These are phyloP conservation scores for Schizophyllum commune DNA, from an alignment of 1,284 basidiomycete species.

Conservation along the genomic window DNA sequence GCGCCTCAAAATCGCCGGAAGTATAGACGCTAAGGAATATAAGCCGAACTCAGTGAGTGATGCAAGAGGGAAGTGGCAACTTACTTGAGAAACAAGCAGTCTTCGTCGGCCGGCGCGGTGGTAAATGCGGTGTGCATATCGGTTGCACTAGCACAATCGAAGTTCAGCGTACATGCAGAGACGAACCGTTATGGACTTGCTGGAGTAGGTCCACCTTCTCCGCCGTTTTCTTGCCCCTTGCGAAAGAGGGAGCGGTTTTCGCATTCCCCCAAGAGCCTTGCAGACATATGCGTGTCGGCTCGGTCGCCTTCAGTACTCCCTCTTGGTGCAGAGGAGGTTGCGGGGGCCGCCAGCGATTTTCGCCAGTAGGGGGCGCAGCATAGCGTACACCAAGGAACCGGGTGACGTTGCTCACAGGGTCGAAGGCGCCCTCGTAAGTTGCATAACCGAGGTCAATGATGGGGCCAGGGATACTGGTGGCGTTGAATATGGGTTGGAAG, in stretches of 20 bases:
- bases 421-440: constrained; percentile 19
- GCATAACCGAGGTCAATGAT: constrained; percentile 24
- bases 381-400: constrained; percentile 25
- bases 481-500: background rate
- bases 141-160: too few species aligned
- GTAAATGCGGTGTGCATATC: background rate
- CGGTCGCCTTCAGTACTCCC: too few species aligned
- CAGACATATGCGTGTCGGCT: constrained; percentile 5
- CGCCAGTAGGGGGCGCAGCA: constrained; percentile 24
- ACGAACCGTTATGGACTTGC: too few species aligned
- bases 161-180: too few species aligned
- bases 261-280: background rate
- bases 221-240: background rate
- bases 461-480: too few species aligned
- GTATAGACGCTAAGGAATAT: background rate
- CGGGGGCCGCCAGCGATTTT: too few species aligned
- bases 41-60: too few species aligned
- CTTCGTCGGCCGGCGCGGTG: background rate
- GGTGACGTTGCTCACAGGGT: constrained; percentile 13
- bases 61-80: too few species aligned
- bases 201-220: background rate
- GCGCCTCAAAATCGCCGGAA: background rate
- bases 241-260: background rate
- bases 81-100: background rate
- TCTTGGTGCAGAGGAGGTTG: too few species aligned